Base-by-base conservation (phyloP, 78 protist species). In the Cavenderia fasciculata region DNA sequence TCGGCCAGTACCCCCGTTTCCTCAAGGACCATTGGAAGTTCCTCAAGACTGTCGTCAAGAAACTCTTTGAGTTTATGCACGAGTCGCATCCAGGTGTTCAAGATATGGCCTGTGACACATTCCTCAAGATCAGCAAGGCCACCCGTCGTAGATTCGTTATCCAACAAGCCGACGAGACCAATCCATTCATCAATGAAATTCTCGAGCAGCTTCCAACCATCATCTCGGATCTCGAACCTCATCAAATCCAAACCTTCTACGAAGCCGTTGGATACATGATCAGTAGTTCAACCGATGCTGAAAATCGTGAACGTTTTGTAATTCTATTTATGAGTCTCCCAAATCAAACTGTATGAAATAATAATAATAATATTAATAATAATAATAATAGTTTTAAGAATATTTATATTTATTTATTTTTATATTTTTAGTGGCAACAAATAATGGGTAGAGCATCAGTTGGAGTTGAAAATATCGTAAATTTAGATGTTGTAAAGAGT, bases 61-160 rank as follows among this genome's bases (percentile, higher is more conserved):
- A 99, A 77, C 94, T 98, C 14, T 98, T 99, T 65, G 99, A 98
- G 85, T 99, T 99, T 74, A 99, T 99, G 99, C 99, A 98, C 68
- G 99, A 99, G 94, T 51, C 70, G n/a, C 98, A 97, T 71, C 98
- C 97, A 0, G 99, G 99, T 38, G 99, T 99, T 52, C 98, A 98
- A 92, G 99, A 99, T 91, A 99, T 99, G 99, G 98, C 99, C 5
- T 96, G 98, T 84, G 99, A 99, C 47, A 99, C 99, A 4, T 99
- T 98, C 86, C 95, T 99, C 78, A 99, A 99, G 94, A 98, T 99
- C 46, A 76, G 99, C 27, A 82, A 95, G 49, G 87, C 86, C 68
- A 98, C 99, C 93, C 43, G 79, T 34, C 34, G 82, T 21, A 92
- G 86, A 73, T 98, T 99, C 87, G 99, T 96, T 21, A 19, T 19